A percentile compares a stretch with the other conserved stretches of the same genome.
Conservation (phyloP, 2,329 filamentous ascomycete genomes). For the Rhynchosporium agropyri region DNA sequence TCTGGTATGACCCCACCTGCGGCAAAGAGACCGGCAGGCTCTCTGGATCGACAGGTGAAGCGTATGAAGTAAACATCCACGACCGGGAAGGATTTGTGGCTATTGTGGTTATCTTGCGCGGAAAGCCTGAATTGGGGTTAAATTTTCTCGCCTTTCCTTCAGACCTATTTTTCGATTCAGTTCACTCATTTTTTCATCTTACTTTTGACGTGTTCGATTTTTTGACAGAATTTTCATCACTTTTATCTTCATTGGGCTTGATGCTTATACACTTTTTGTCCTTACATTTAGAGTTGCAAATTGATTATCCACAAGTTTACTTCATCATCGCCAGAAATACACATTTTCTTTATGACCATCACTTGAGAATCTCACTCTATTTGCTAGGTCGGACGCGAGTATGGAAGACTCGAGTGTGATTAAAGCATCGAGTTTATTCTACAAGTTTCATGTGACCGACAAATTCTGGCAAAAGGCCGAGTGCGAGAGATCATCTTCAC, state of each 20-base stretch:
- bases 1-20: constrained; percentile 16
- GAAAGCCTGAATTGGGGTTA: constrained; percentile 8
- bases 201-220: constrained; percentile 1
- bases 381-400: too few species aligned
- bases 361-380: too few species aligned
- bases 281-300: constrained; percentile 1
- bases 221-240: constrained; percentile 21
- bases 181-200: constrained; percentile 1
- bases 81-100: constrained; percentile 8
- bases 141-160: constrained; percentile 2
- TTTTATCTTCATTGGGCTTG: background rate
- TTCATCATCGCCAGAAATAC: too few species aligned
- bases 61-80: constrained; percentile 37
- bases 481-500: too few species aligned
- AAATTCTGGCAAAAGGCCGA: too few species aligned
- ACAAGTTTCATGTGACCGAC: too few species aligned
- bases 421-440: too few species aligned
- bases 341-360: too few species aligned
- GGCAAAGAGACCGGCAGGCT: constrained; percentile 34
- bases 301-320: background rate
- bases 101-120: background rate
- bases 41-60: constrained; percentile 34
- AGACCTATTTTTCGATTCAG: background rate
- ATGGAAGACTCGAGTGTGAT: too few species aligned
- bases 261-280: constrained; percentile 11